phyloP scores from a whole-genome alignment of 2,329 filamentous ascomycete species.

The Endoconidiophora polonica region DNA sequence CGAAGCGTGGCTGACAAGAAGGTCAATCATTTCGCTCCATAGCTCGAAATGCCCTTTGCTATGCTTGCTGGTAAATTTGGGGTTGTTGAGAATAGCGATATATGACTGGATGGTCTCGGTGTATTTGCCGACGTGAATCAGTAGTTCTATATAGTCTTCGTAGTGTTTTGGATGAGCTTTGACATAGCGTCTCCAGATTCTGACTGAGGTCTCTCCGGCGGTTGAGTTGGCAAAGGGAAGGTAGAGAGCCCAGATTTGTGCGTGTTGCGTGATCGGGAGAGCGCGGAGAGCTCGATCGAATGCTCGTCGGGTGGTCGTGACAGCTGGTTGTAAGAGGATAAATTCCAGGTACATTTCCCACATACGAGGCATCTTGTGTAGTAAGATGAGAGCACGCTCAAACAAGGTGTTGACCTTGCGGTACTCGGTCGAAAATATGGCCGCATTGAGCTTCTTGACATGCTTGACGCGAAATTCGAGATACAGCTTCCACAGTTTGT shows the following conservation, averaged over 20 bases:
- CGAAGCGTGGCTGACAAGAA: slow-evolving; percentile 79
- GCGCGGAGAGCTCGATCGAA: slow-evolving; percentile 89
- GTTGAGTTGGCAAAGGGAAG: slow-evolving; percentile 81
- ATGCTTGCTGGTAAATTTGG: slow-evolving; percentile 78
- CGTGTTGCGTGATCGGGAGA: slow-evolving; percentile 85
- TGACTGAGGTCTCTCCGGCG: slow-evolving; percentile 76
- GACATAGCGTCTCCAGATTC: slow-evolving; percentile 91
- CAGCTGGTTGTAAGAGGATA: slow-evolving; percentile 74
- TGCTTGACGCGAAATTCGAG: slow-evolving; percentile 71
- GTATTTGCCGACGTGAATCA: slow-evolving; percentile 66
- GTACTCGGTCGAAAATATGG: slow-evolving; percentile 63
- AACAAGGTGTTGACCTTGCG: slow-evolving; percentile 90
- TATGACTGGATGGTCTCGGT: slow-evolving; percentile 85
- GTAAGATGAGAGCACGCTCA: slow-evolving; percentile 74
- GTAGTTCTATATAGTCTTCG: slow-evolving; percentile 85
- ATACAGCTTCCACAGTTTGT: slow-evolving; percentile 98
- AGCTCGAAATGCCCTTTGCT: slow-evolving; percentile 91
- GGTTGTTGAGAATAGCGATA: slow-evolving; percentile 81
- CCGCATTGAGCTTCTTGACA: slow-evolving; percentile 66
- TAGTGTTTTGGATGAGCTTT: slow-evolving; percentile 90
- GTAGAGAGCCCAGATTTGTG: slow-evolving; percentile 87
- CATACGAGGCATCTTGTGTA: slow-evolving; percentile 97
- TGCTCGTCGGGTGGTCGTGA: slow-evolving; percentile 69
- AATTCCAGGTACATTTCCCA: slow-evolving; percentile 97
- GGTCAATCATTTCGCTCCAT: slow-evolving; percentile 94